A percentile compares a stretch with the other conserved stretches of the same genome.
These are phyloP conservation scores for Amauroascus niger DNA, from an alignment of 2,329 filamentous ascomycete species.

Conservation along the genomic window DNA sequence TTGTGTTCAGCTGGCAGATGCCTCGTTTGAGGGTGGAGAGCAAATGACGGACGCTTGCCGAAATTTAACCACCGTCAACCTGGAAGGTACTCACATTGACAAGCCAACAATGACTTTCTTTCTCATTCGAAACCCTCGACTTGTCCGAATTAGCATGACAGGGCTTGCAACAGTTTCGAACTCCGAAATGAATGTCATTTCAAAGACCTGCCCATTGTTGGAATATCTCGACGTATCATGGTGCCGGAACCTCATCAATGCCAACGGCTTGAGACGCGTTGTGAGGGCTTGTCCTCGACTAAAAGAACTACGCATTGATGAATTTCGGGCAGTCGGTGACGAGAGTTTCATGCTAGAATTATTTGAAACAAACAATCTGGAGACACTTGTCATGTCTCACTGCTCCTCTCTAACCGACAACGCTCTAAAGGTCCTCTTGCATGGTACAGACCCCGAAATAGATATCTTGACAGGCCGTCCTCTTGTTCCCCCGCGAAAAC, in stretches of 20 bases:
- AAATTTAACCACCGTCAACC: slow-evolving; percentile 76
- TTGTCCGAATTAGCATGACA: slow-evolving; percentile 79
- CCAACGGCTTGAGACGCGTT: slow-evolving; percentile 62
- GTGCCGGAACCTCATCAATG: slow-evolving; percentile 71
- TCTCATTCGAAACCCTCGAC: slow-evolving; percentile 64
- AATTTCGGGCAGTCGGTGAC: slow-evolving; percentile 70
- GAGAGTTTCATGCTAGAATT: slow-evolving; percentile 61
- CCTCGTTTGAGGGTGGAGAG: slow-evolving; percentile 60
- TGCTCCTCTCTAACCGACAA: slow-evolving; percentile 70
- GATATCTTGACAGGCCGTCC: slow-evolving; percentile 70
- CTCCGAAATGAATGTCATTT: slow-evolving; percentile 74
- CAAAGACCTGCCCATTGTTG: slow-evolving; percentile 68
- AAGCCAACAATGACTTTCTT: slow-evolving; percentile 67
- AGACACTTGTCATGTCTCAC: slow-evolving; percentile 70
- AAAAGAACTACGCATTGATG: slow-evolving; percentile 69
- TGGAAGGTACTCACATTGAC: slow-evolving; percentile 84
- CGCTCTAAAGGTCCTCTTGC: slow-evolving; percentile 61
- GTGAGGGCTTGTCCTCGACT: slow-evolving; percentile 63
- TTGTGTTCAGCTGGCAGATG: slow-evolving; percentile 78
- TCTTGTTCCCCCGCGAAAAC: slow-evolving; percentile 63
- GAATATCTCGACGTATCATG: slow-evolving; percentile 83
- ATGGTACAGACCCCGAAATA: slow-evolving; percentile 64
- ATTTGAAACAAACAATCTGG: slow-evolving; percentile 70
- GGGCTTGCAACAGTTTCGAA: slow-evolving; percentile 74
- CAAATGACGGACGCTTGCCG: slow-evolving; percentile 68